Evolutionary conservation across 164 flowering plant species (phyloP).

Genomic region (Stephania japonica): DNA sequence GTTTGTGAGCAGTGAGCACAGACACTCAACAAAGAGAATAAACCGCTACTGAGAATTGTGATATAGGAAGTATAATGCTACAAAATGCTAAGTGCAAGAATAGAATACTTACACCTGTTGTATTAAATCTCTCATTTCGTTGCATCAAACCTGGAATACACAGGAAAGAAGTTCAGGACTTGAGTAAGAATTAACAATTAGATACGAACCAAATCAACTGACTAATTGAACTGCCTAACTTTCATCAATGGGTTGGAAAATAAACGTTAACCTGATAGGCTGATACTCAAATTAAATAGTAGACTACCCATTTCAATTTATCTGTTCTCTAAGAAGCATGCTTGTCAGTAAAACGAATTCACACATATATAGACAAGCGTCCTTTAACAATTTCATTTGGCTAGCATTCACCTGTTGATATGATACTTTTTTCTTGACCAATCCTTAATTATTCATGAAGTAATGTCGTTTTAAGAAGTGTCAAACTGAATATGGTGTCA

Average conservation of each 20-base stretch:
- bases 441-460: background rate
- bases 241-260: background rate
- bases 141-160: slow-evolving; percentile 30
- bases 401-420: background rate
- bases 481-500: background rate
- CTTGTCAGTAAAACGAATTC: no score
- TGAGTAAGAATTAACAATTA: background rate
- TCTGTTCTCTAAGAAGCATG: no score
- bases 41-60: background rate
- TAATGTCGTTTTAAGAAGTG: background rate
- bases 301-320: no score
- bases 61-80: background rate
- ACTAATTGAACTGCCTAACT: background rate
- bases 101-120: slow-evolving; percentile 44
- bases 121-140: slow-evolving; percentile 18
- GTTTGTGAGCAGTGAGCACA: background rate
- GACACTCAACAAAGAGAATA: background rate
- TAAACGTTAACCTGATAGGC: background rate
- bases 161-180: background rate
- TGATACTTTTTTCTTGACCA: background rate
- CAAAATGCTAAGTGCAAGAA: slow-evolving; percentile 12
- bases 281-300: background rate
- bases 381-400: background rate
- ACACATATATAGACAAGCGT: background rate
- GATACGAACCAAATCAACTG: background rate